Evolutionary conservation across 257 asterid genomes (phyloP), one percentile per base, ranked within the genome.

Genomic region (Lycium ferocissimum): DNA sequence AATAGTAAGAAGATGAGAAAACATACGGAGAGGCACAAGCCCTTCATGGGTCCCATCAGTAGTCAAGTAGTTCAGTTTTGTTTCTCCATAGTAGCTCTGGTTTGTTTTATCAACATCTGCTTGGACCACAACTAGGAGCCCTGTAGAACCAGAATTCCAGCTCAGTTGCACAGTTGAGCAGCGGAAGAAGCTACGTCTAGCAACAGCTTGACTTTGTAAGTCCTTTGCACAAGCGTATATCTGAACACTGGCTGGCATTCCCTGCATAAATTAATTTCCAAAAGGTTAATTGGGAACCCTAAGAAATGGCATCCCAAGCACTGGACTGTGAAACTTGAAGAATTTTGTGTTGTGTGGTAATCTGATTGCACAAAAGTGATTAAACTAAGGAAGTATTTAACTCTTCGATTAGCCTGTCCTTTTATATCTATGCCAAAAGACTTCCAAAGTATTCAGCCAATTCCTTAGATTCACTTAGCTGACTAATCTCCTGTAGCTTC

Each of bases 101-200:
- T 97, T 97, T 7, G 99, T 97, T 92, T 97, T 97, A 91, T 97
- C 99, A 88, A 97, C 98, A 86, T 97, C 99, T 81, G 99, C 92
- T 90, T 93, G 99, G 84, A 94, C 98, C 85, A 95, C 89, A 33
- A 95, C 87, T 86, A 97, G 92, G 79, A 97, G 94, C 67, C 99
- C 98, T 9, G 95, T 94, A 80, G 98, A 97, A 84, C 95, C 94
- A 85, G 67, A 63, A 87, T 93, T 97, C 99, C 99, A 95, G 54
- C 90, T 90, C 88, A 97, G 82, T 89, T 95, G 97, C 87, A 95
- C 99, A 0, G 98, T 90, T 61, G 98, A 94, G 89, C 98, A 95
- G 78, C 99, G 91, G 89, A 97, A 97, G 88, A 97, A 97, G 89
- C 98, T 97, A 80, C 95, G 93, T 43, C 98, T 87, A 81, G 98